Evolutionary conservation across 306 rosid genomes (phyloP).

Genomic region (Vicia sativa): DNA sequence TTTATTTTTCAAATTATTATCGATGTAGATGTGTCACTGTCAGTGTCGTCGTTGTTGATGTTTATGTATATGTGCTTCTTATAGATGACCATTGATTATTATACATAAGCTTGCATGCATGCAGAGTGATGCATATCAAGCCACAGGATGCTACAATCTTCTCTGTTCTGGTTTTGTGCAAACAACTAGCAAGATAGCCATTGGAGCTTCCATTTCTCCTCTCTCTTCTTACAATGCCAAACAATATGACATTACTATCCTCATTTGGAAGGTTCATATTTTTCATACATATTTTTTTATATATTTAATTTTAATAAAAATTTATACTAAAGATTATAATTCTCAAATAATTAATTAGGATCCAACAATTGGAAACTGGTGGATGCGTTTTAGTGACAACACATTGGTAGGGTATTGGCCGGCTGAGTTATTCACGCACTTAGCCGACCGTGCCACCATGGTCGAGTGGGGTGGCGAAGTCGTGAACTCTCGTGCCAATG

Average conservation of each 20-base stretch:
- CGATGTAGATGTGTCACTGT: too few species aligned
- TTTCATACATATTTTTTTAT: background rate
- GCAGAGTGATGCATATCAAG: slow-evolving; percentile 86
- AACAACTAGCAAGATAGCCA: slow-evolving; percentile 76
- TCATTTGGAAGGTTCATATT: slow-evolving; percentile 80
- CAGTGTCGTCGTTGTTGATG: too few species aligned
- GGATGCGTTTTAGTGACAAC: slow-evolving; percentile 89
- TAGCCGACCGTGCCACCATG: slow-evolving; percentile 81
- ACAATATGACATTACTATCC: slow-evolving; percentile 83
- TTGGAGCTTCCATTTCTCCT: slow-evolving; percentile 97
- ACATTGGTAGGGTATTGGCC: slow-evolving; percentile 94
- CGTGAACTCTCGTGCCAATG: slow-evolving; percentile 69
- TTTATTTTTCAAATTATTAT: too few species aligned
- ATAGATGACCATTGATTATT: background rate
- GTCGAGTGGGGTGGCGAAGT: slow-evolving; percentile 99
- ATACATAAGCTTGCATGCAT: background rate
- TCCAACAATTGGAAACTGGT: slow-evolving; percentile 91
- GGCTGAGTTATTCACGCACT: slow-evolving; percentile 82
- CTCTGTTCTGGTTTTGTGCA: slow-evolving; percentile 89
- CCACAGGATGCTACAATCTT: slow-evolving; percentile 95
- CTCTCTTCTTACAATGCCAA: slow-evolving; percentile 59
- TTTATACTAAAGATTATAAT: background rate
- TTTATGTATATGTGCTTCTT: too few species aligned
- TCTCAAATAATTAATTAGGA: slow-evolving; percentile 46
- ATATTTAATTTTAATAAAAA: background rate